Conservation (phyloP, 1,284 basidiomycete species). For the Ceratobasidium sp. region DNA sequence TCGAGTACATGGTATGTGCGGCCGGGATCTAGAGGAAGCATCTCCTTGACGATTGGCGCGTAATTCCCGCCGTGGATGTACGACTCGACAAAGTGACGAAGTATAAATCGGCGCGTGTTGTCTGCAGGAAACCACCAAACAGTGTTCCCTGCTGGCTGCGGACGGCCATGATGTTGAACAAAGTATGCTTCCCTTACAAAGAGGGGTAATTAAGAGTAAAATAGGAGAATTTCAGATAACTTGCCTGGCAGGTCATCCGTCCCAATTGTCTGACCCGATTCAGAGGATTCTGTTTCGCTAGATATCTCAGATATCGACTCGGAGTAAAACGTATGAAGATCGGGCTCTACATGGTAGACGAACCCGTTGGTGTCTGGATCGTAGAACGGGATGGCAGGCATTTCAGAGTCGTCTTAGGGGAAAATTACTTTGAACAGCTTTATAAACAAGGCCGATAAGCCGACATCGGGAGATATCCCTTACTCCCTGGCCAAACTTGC, state of each 20-base stretch:
- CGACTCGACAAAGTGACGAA: constrained; percentile 21
- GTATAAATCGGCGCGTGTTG: constrained; percentile 15
- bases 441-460: neutral
- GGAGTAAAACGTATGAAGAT: neutral
- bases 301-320: constrained; percentile 19
- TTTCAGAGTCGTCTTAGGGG: neutral
- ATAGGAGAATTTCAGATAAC: no score
- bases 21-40: neutral
- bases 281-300: neutral
- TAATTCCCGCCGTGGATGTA: constrained; percentile 5
- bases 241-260: constrained; percentile 6
- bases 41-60: neutral
- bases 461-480: neutral
- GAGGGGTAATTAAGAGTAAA: no score
- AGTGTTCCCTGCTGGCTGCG: neutral
- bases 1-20: neutral
- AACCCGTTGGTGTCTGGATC: constrained; percentile 10
- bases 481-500: neutral
- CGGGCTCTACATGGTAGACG: constrained; percentile 24
- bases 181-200: constrained; percentile 9
- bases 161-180: constrained; percentile 1
- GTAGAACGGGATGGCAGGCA: constrained; percentile 20
- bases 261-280: constrained; percentile 7
- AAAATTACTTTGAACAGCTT: neutral
- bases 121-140: constrained; percentile 31